Conservation (phyloP, 805 yeast species). For the Torulaspora microellipsoides region DNA sequence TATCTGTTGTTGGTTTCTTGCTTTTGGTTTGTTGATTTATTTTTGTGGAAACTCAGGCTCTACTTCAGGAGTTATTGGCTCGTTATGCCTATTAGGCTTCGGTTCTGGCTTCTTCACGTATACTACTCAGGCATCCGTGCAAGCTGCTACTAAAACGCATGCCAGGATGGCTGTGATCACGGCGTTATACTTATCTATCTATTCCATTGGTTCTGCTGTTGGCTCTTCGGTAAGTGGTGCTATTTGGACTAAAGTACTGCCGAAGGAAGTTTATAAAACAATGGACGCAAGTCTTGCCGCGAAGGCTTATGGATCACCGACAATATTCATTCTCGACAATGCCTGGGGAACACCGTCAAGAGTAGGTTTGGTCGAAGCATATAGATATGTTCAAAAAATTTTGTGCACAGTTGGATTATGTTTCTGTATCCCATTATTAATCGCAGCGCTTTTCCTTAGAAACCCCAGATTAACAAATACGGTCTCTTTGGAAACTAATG, state of each 20-base stretch:
- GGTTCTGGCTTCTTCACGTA: constrained; percentile 76
- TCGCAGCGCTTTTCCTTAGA: constrained; percentile 44
- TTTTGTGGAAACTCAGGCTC: constrained; percentile 49
- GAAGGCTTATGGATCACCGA: constrained; percentile 47
- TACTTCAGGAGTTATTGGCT: constrained; percentile 56
- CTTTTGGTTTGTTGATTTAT: constrained; percentile 55
- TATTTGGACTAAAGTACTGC: constrained; percentile 59
- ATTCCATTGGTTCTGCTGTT: constrained; percentile 59
- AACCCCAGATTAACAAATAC: constrained; percentile 41
- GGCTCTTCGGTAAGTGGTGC: constrained; percentile 66
- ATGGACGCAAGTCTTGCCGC: constrained; percentile 37
- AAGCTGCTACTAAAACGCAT: constrained; percentile 50
- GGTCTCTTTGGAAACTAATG: constrained; percentile 13
- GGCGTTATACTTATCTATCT: constrained; percentile 51
- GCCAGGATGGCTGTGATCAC: constrained; percentile 61
- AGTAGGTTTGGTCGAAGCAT: constrained; percentile 47
- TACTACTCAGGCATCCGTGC: constrained; percentile 56
- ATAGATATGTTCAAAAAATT: constrained; percentile 49
- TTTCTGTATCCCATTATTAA: constrained; percentile 49
- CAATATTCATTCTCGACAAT: constrained; percentile 41
- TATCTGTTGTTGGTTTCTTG: constrained; percentile 49
- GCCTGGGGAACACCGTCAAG: constrained; percentile 58
- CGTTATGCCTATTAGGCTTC: constrained; percentile 61
- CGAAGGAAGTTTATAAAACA: constrained; percentile 37
- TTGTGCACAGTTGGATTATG: constrained; percentile 49